These are phyloP conservation scores for Globisporangium echinulatum DNA, from an alignment of 352 stramenopile genomes.

Conservation along the genomic window DNA sequence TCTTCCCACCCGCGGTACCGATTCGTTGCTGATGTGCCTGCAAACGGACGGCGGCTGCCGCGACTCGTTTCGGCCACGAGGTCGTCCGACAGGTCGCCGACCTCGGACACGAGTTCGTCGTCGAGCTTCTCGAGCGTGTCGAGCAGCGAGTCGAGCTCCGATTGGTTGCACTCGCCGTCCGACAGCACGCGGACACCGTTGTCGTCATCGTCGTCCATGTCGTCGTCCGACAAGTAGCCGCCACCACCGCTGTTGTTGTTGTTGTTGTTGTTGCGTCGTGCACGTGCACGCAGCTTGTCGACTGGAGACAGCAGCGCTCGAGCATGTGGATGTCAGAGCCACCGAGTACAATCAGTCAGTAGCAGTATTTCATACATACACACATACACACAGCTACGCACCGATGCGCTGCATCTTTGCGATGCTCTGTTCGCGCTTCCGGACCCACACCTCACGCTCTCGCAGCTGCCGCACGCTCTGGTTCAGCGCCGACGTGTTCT, in stretches of 20 bases:
- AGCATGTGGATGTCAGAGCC: background rate
- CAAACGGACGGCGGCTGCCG: background rate
- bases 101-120: conserved; percentile 18
- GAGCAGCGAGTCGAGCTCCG: conserved; percentile 14
- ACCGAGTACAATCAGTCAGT: background rate
- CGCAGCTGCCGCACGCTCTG: conserved; percentile 37
- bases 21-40: conserved; percentile 1
- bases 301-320: background rate
- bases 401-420: conserved; percentile 26
- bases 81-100: conserved; percentile 15
- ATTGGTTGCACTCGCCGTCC: conserved; percentile 10
- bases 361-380: background rate
- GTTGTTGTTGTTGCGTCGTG: conserved; percentile 6
- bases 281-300: conserved; percentile 9
- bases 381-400: conserved; percentile 1
- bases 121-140: conserved; percentile 18
- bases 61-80: conserved; percentile 1
- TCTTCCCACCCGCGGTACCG: conserved; percentile 8
- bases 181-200: conserved; percentile 1
- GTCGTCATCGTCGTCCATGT: conserved; percentile 5
- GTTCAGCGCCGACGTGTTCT: conserved; percentile 43
- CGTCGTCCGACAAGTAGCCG: conserved; percentile 6
- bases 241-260: conserved; percentile 1
- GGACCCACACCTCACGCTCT: conserved; percentile 43
- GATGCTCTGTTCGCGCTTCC: conserved; percentile 40